Evolutionary conservation across 1,139 yeast species (phyloP), one percentile per base, ranked within the genome.

Genomic region (Kodamaea sp.): DNA sequence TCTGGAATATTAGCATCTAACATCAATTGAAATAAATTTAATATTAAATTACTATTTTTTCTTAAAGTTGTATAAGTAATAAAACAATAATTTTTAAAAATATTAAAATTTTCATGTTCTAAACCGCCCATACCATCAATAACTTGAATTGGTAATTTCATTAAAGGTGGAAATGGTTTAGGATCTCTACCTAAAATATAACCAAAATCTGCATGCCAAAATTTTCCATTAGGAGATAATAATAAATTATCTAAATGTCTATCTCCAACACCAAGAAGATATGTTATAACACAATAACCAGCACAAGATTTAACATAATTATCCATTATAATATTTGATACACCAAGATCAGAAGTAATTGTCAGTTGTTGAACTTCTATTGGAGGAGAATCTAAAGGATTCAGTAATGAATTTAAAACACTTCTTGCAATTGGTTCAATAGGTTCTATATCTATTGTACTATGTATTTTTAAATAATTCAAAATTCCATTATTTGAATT

Each of bases 51-150:
- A 33, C 96, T 86, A 50, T 89, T 88, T 59, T 90, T 86, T 42
- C 98, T 70, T 46, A 94, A 68, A 2, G 96, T 89, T 7, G 92
- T 86, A 58, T 89, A 94, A 0, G 97, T 88, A 23, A 94, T 92
- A 62, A 90, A 94, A 58, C 99, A 94, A 62, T 90, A 89, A 57
- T 87, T 86, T 50, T 95, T 79, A 63, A 94, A 94, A 45, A 84
- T 79, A 49, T 81, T 79, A 61, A 87, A 94, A 60, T 90, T 90
- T 32, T 84, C 84, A 38, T 92, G 89, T 41, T 78, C 74, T 34
- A 87, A 75, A 1, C 97, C 98, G 2, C 98, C 98, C 92, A 94
- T 92, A 0, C 97, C 98, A 48, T 92, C 98, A 33, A 94, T 86
- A 20, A 94, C 86, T 61, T 94, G 98, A 35, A 94, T 92, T 0